Conservation (phyloP, 2,329 filamentous ascomycete species). For the Metarhizium anisopliae region DNA sequence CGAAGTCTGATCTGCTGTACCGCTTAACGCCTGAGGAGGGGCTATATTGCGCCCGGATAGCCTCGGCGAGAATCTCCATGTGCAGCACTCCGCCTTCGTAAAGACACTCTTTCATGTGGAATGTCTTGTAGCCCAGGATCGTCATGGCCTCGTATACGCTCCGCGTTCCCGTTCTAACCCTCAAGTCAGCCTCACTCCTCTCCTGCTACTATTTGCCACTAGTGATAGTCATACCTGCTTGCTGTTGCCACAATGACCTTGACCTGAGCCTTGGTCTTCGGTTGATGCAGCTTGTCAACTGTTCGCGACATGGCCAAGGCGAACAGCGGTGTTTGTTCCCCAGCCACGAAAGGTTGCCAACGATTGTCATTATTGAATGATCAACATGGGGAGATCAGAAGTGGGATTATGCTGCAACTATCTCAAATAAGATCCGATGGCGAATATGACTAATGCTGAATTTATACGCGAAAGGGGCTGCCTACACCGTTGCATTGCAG, state of each 20-base stretch:
- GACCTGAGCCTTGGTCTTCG: slow-evolving; percentile 19
- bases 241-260: slow-evolving; percentile 28
- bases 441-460: too few species aligned
- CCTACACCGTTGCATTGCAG: too few species aligned
- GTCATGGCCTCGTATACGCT: slow-evolving; percentile 21
- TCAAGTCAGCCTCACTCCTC: neutral
- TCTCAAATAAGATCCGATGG: too few species aligned
- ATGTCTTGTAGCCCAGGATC: slow-evolving; percentile 25
- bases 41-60: slow-evolving; percentile 19
- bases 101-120: slow-evolving; percentile 23
- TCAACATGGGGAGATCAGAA: too few species aligned
- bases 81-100: slow-evolving; percentile 9
- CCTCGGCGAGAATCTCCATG: slow-evolving; percentile 20
- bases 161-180: slow-evolving; percentile 19
- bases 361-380: too few species aligned
- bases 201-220: neutral
- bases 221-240: slow-evolving; percentile 17
- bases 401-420: too few species aligned
- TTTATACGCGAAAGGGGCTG: too few species aligned
- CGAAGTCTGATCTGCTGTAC: slow-evolving; percentile 20
- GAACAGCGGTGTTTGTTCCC: too few species aligned
- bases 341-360: too few species aligned
- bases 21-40: slow-evolving; percentile 1
- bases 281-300: slow-evolving; percentile 25
- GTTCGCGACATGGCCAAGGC: neutral